Percentiles rank a stretch among this genome's conserved stretches.
Evolutionary conservation across 345 rosid species (phyloP).

Genomic region (Arabis alpina): DNA sequence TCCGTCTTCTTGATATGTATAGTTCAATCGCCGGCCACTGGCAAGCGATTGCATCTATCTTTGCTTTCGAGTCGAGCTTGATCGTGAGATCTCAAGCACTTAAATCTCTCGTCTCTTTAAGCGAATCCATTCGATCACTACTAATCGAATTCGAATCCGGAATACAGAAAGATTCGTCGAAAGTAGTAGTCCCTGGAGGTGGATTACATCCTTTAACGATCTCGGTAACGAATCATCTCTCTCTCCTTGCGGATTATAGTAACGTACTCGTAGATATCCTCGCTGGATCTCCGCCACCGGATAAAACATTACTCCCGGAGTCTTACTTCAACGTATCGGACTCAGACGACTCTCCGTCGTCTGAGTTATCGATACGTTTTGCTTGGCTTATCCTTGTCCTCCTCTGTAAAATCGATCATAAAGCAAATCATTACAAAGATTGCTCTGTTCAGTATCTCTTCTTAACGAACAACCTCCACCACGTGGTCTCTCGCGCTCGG

Average conservation of each 20-base stretch:
- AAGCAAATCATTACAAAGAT: slow-evolving; percentile 63
- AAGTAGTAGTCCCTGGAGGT: slow-evolving; percentile 49
- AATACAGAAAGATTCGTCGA: slow-evolving; percentile 62
- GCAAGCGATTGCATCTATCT: slow-evolving; percentile 67
- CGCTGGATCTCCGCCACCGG: slow-evolving; percentile 54
- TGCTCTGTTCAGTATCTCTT: slow-evolving; percentile 61
- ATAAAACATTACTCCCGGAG: slow-evolving; percentile 43
- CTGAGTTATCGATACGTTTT: slow-evolving; percentile 50
- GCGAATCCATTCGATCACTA: slow-evolving; percentile 49
- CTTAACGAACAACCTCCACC: slow-evolving; percentile 72
- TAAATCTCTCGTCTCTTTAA: slow-evolving; percentile 52
- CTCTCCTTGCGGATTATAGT: slow-evolving; percentile 64
- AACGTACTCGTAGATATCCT: slow-evolving; percentile 58
- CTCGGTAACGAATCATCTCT: slow-evolving; percentile 55
- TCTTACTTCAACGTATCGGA: slow-evolving; percentile 46
- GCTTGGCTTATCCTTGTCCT: slow-evolving; percentile 68
- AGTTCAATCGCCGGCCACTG: slow-evolving; percentile 56
- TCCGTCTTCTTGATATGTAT: slow-evolving; percentile 70
- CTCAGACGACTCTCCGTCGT: slow-evolving; percentile 42
- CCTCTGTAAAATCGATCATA: slow-evolving; percentile 69
- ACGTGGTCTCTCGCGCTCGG: slow-evolving; percentile 56
- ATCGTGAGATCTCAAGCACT: slow-evolving; percentile 56
- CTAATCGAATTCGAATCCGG: slow-evolving; percentile 55
- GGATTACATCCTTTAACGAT: slow-evolving; percentile 61
- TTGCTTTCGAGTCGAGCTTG: slow-evolving; percentile 56